Percentiles rank a stretch among this genome's conserved stretches.
These are phyloP conservation scores for Globisporangium nagaii DNA, from an alignment of 352 stramenopile species.

Conservation along the genomic window DNA sequence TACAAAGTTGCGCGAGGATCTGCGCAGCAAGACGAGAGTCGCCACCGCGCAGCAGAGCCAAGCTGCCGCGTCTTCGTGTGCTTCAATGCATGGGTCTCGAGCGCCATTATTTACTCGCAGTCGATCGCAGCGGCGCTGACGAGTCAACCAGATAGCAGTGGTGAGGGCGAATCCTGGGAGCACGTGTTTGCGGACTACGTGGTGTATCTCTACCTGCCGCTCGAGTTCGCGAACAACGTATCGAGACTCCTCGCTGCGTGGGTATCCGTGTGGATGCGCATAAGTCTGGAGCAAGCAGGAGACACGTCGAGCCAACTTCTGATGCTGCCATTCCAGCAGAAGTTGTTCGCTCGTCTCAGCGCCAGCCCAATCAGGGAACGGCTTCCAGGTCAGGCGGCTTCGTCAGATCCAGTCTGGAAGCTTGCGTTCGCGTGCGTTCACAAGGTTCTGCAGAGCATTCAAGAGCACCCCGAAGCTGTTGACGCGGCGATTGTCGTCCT, in stretches of 20 bases:
- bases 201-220: conserved; percentile 46
- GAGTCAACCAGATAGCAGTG: not conserved
- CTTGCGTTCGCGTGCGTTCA: conserved; percentile 24
- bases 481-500: conserved; percentile 31
- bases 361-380: conserved; percentile 5
- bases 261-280: conserved; percentile 43
- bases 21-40: not conserved
- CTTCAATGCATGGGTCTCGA: conserved; percentile 11
- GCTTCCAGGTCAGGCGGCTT: not conserved
- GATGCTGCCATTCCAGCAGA: conserved; percentile 45
- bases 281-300: conserved; percentile 20
- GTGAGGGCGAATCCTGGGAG: conserved; percentile 30
- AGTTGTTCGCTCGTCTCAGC: conserved; percentile 32
- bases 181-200: conserved; percentile 33
- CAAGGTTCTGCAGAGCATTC: conserved; percentile 11
- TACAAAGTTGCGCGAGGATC: not conserved
- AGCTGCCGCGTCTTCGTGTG: not conserved
- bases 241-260: conserved; percentile 27
- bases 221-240: conserved; percentile 39
- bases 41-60: no score
- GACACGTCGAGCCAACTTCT: conserved; percentile 12
- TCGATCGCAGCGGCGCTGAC: conserved; percentile 5
- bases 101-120: conserved; percentile 16
- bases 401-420: conserved; percentile 12
- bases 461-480: not conserved